These are phyloP conservation scores for Solanum chiquidenum DNA, from an alignment of 257 asterid species.

Conservation along the genomic window DNA sequence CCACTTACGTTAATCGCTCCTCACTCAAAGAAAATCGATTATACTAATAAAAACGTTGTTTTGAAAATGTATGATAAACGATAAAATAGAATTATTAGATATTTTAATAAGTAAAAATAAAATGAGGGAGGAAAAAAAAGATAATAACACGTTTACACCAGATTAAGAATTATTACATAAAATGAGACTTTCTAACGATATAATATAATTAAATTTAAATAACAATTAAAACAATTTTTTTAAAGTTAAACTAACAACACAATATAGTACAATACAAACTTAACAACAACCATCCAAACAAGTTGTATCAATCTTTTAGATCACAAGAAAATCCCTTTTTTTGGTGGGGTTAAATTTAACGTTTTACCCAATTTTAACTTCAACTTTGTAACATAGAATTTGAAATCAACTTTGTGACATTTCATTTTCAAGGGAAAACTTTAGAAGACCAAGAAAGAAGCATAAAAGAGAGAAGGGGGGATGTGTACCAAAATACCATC, in stretches of 20 bases:
- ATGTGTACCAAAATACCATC: background rate
- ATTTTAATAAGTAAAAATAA: background rate
- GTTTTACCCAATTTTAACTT: background rate
- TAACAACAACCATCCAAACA: background rate
- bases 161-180: fast-evolving
- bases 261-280: too few species aligned
- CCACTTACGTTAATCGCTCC: background rate
- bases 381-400: background rate
- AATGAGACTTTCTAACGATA: too few species aligned
- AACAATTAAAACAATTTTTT: too few species aligned
- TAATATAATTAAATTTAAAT: too few species aligned
- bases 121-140: background rate
- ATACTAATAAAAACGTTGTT: background rate
- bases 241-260: too few species aligned
- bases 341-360: too few species aligned
- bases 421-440: background rate
- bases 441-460: background rate
- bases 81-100: background rate
- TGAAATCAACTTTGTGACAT: background rate
- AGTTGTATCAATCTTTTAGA: background rate
- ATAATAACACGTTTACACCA: fast-evolving
- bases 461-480: background rate
- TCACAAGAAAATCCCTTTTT: too few species aligned
- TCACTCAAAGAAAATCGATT: background rate
- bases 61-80: too few species aligned